Base-by-base conservation (phyloP, 192 early-diverging fungal species). In the Chytriomyces sp. region DNA sequence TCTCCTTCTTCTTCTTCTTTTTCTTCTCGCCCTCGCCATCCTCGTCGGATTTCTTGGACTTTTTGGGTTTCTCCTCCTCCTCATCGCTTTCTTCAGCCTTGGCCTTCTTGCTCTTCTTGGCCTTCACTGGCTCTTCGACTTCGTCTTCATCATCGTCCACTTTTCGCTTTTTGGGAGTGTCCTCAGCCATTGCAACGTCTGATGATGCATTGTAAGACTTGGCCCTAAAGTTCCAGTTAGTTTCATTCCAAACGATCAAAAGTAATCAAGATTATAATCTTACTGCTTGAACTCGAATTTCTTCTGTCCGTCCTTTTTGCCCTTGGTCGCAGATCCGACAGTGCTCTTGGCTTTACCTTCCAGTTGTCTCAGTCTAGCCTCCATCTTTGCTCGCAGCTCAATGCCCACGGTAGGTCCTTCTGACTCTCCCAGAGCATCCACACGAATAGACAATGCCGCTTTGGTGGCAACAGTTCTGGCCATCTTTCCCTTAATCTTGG, bases 401-500 rank as follows among this genome's bases (percentile, higher is more conserved):
- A 96, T 89, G 72, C 96, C 96, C 49, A 98, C 76, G 71, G 95
- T 94, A 23, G 86, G 83, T 35, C 81, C 76, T 46, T 91, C 87
- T 7, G 18, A 24, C 50, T 92, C 88, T 24, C 87, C 86, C 28
- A 99, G 86, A 16, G 97, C 96, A 86, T 99, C 97, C 49, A 94
- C 92, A 80, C 97, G 92, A 71, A 95, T 87, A 35, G 94, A 86
- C 47, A 98, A 89, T 16, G 96, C 90, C 45, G 94, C 87, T 88
- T 99, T 99, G 68, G 96, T 93, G 20, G 95, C 95, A 44, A 97
- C 88, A 70, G 93, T 88, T 72, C 97, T 93, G 6, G 97, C 97
- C 79, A 99, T 93, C 92, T 99, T 99, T 74, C 96, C 97, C 92
- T 99, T 99, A 82, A 91, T 85, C 89, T 97, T 99, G 80, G 94